Percentiles rank a stretch among this genome's conserved stretches.
Conservation (phyloP, 305 asterid species). For the Withania somnifera region DNA sequence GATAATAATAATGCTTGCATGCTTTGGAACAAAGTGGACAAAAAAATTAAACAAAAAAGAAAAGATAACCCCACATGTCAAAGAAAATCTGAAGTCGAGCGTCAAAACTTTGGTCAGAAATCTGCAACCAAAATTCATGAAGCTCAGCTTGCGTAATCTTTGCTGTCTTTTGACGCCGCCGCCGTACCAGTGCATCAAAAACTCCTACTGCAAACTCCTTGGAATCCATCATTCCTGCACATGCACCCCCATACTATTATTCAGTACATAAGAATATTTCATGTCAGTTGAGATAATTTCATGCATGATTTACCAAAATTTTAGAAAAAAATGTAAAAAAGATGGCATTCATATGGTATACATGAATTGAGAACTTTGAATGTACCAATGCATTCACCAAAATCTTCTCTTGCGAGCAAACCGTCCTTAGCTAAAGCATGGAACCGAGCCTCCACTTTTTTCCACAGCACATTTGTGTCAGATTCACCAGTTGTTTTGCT, state of each 20-base stretch:
- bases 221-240: conserved; percentile 75
- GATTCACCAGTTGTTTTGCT: conserved; percentile 45
- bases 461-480: conserved; percentile 43
- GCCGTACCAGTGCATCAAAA: conserved; percentile 68
- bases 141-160: conserved; percentile 64
- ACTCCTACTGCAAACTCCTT: conserved; percentile 88
- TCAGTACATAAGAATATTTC: not conserved
- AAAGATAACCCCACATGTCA: conserved; percentile 51
- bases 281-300: not conserved
- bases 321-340: not conserved
- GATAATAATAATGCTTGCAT: not conserved
- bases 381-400: conserved; percentile 87
- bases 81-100: conserved; percentile 94
- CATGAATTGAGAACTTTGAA: conserved; percentile 5
- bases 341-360: not conserved
- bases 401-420: conserved; percentile 61
- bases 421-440: conserved; percentile 47
- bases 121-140: conserved; percentile 77
- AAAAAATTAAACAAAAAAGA: not conserved
- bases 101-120: conserved; percentile 83
- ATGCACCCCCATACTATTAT: not conserved
- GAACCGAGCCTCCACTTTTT: conserved; percentile 62
- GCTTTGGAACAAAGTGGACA: not conserved
- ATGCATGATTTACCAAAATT: not conserved
- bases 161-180: conserved; percentile 54